Evolutionary conservation across 345 rosid genomes (phyloP), one percentile per base, ranked within the genome.

Genomic region (Microthlaspi erraticum): DNA sequence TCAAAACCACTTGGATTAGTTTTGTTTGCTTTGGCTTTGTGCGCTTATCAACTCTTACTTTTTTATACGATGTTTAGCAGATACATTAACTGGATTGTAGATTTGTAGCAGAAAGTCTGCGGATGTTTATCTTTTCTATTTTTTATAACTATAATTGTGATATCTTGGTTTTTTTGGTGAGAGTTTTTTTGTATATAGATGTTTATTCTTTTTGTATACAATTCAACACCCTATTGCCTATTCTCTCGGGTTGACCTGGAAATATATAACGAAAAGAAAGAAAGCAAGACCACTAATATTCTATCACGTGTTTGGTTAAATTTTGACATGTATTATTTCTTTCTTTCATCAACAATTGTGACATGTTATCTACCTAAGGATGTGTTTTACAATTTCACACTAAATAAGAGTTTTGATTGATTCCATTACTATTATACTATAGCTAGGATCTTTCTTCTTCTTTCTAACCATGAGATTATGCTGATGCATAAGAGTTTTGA

Each of bases 261-360:
- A 42, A 72, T 34, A 60, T 45, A 56, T 26, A 55, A 72, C 26
- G 14, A 19, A 38, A 17, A 3, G 10, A 23, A 64, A 13, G 34
- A 29, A 71, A 61, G 34, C 55, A 45, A 72, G 14, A 36, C 50
- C 37, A 55, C 29, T 26, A 26, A 26, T 26, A 26, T 72, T 55
- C 20, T 34, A 56, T 63, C 70, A 72, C 57, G 70, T 72, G 70
- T 63, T 51, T 60, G 43, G 20, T 42, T 33, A 42, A 3, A 19
- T 14, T 33, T 60, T n/a, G 60, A 41, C 23, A 19, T 64, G 1
- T 64, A 6, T 7, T 10, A 26, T 26, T 1, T n/a, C 19, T 10
- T 36, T 18, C 13, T 36, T 11, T 52, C 1, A 7, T 36, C 60
- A 37, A 23, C 18, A 37, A 34, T 7, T 54, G 68, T 63, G 68